Evolutionary conservation across 306 rosid genomes (phyloP).

Genomic region (Comarum palustre): DNA sequence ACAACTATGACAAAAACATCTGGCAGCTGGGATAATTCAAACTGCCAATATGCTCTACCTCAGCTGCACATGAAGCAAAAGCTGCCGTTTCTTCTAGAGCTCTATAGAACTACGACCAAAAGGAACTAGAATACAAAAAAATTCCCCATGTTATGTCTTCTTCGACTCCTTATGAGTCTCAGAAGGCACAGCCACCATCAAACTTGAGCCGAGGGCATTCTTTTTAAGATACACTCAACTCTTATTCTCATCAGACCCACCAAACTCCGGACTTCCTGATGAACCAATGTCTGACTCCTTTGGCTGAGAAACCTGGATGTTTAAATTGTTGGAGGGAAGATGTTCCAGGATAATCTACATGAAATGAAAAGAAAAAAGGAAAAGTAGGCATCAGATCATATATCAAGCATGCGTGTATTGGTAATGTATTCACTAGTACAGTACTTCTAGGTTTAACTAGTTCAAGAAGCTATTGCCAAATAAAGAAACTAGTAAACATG

Average conservation of each 20-base stretch:
- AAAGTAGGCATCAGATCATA: constrained; percentile 3
- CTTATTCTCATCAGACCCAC: constrained; percentile 27
- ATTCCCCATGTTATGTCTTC: constrained; percentile 39
- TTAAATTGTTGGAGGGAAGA: constrained; percentile 56
- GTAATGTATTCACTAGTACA: not conserved
- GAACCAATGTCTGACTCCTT: constrained; percentile 41
- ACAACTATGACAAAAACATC: constrained; percentile 12
- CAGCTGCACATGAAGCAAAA: constrained; percentile 38
- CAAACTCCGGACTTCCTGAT: constrained; percentile 36
- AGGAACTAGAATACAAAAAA: constrained; percentile 45
- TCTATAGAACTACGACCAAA: constrained; percentile 35
- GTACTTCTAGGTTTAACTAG: not conserved
- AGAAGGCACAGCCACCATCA: constrained; percentile 34
- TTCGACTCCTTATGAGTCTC: constrained; percentile 41
- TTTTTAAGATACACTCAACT: constrained; percentile 32
- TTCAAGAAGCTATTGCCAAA: constrained; percentile 1
- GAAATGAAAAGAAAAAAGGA: not conserved
- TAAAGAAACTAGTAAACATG: not conserved
- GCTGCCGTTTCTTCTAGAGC: constrained; percentile 41
- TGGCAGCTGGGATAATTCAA: constrained; percentile 19
- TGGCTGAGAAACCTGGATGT: constrained; percentile 35
- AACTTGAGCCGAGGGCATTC: constrained; percentile 22
- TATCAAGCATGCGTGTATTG: not conserved
- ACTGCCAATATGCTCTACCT: constrained; percentile 32
- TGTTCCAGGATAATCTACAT: constrained; percentile 60